Conservation (phyloP, 75 land plant genomes). For the Pinus taeda region DNA sequence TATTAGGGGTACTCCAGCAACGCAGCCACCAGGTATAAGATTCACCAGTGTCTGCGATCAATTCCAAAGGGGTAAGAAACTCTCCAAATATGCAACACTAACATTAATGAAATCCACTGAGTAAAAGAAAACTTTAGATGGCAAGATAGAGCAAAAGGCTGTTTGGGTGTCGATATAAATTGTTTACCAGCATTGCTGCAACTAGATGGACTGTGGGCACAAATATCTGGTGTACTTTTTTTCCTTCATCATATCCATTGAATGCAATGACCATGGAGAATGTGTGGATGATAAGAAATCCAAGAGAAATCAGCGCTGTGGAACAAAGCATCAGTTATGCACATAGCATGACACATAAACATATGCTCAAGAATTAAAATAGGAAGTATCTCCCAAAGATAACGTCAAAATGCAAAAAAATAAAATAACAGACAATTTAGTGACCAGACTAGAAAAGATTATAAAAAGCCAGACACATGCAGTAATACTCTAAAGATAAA, state of each 20-base stretch:
- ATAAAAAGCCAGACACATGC: no score
- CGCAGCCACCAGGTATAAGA: constrained; percentile 70
- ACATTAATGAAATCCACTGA: no score
- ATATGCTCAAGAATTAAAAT: neutral
- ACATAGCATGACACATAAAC: constrained; percentile 1
- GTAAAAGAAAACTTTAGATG: neutral
- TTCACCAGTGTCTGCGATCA: constrained; percentile 71
- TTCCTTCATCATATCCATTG: constrained; percentile 75
- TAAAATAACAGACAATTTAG: no score
- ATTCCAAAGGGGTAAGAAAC: no score
- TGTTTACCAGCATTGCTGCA: constrained; percentile 66
- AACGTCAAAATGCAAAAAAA: no score
- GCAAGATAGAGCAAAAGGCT: neutral
- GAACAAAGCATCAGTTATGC: constrained; percentile 1
- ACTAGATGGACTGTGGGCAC: constrained; percentile 67
- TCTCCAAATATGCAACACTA: no score
- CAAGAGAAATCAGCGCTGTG: constrained; percentile 84
- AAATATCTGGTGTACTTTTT: constrained; percentile 61
- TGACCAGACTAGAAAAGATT: no score
- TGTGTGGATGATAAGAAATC: constrained; percentile 80
- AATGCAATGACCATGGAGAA: constrained; percentile 97
- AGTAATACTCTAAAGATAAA: no score
- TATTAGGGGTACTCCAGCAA: constrained; percentile 67
- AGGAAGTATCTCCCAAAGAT: no score
- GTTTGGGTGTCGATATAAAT: neutral